These are phyloP conservation scores for Pholiota molesta DNA, from an alignment of 768 basidiomycete genomes.

Conservation along the genomic window DNA sequence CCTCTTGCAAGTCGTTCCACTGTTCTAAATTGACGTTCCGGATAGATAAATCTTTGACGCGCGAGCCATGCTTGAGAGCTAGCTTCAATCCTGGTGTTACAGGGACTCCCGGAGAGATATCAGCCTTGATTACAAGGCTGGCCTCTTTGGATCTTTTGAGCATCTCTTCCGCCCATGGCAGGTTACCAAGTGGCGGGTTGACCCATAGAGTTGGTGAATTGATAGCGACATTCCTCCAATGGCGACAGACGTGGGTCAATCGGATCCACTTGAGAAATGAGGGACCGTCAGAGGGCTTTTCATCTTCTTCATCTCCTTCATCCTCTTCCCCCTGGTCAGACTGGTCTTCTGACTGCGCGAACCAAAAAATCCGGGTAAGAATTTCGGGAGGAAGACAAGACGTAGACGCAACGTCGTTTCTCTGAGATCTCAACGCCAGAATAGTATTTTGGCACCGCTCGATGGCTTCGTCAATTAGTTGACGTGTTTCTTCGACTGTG, in stretches of 20 bases:
- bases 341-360: not conserved
- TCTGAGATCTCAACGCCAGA: not conserved
- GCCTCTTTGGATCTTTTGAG: not conserved
- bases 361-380: not conserved
- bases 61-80: not conserved
- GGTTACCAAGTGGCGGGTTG: not conserved
- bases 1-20: not conserved
- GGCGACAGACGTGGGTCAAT: not conserved
- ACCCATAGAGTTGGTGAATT: not conserved
- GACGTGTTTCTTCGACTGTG: not conserved
- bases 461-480: not conserved
- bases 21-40: not conserved
- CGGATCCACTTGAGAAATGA: not conserved
- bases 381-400: not conserved
- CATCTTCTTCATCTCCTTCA: not conserved
- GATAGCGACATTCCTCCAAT: conserved; percentile 1
- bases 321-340: not conserved
- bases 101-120: not conserved
- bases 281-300: not conserved
- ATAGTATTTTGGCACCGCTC: not conserved
- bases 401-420: not conserved
- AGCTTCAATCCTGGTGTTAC: not conserved
- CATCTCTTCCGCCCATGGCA: not conserved
- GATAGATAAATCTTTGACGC: not conserved
- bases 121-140: not conserved